A percentile compares a stretch with the other conserved stretches of the same genome.
Conservation (phyloP, 192 early-diverging fungal genomes). For the Geranomyces michiganensis region DNA sequence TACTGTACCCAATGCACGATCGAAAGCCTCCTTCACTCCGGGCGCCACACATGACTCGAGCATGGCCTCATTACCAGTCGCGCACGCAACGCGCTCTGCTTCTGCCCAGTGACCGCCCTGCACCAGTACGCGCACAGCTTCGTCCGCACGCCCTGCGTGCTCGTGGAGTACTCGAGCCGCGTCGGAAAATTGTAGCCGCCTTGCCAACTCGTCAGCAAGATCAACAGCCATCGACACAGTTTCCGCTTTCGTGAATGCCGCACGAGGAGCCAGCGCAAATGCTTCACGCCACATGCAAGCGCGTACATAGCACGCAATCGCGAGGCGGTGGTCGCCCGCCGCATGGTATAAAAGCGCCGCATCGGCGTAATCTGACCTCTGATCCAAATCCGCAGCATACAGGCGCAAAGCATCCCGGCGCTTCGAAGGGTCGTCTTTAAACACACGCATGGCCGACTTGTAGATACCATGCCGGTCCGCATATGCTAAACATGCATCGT, state of each 20-base stretch:
- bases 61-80: slow-evolving; percentile 33
- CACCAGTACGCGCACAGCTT: slow-evolving; percentile 68
- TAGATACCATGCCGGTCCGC: slow-evolving; percentile 69
- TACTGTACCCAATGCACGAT: slow-evolving; percentile 66
- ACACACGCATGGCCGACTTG: slow-evolving; percentile 59
- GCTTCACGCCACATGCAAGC: slow-evolving; percentile 69
- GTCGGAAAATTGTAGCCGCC: slow-evolving; percentile 63
- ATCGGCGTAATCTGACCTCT: slow-evolving; percentile 61
- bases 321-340: slow-evolving; percentile 61
- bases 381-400: slow-evolving; percentile 69
- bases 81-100: slow-evolving; percentile 63
- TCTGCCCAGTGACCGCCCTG: slow-evolving; percentile 79
- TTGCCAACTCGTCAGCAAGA: slow-evolving; percentile 54
- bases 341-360: slow-evolving; percentile 65
- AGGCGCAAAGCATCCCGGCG: slow-evolving; percentile 50
- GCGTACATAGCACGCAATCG: slow-evolving; percentile 60
- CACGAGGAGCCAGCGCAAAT: slow-evolving; percentile 63
- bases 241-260: slow-evolving; percentile 50
- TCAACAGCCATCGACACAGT: slow-evolving; percentile 57
- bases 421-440: slow-evolving; percentile 38
- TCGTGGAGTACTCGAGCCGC: slow-evolving; percentile 75
- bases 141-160: slow-evolving; percentile 69
- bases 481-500: slow-evolving; percentile 63
- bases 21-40: slow-evolving; percentile 50
- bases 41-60: slow-evolving; percentile 77